Evolutionary conservation across 306 rosid genomes (phyloP), one percentile per base, ranked within the genome.

Genomic region (Dryas drummondii): DNA sequence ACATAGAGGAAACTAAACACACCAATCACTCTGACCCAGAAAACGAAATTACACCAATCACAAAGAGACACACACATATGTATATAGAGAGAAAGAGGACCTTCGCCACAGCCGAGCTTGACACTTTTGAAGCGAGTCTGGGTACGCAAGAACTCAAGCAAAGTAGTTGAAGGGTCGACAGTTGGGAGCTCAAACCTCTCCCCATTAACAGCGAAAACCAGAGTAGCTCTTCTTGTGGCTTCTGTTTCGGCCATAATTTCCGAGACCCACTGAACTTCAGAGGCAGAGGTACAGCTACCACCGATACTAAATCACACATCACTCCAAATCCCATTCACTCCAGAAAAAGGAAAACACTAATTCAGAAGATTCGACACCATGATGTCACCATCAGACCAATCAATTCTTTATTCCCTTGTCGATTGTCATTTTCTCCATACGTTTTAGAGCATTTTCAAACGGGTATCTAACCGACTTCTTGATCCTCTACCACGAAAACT

Each of bases 101-200:
- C 97, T 91, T 93, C 96, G 54, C 90, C 97, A 50, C 98, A 94
- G 72, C 92, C 68, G 26, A 89, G 97, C 88, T 91, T 94, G 63
- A 72, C 90, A 74, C 98, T 91, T 88, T 87, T 91, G 86, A 91
- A 89, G 73, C 68, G 82, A 75, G 98, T 94, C 7, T 68, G 84
- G 41, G 81, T 45, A 13, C 98, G 92, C 78, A 91, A 78, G 87
- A 91, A 94, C 10, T 88, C 80, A 4, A 91, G 87, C 84, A 94
- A 71, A 77, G 97, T 94, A 10, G 84, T 89, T 1, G 97, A 94
- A 32, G 94, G 97, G 37, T 91, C 88, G 10, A 87, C 69, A 1
- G 67, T 16, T 55, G 82, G 76, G 66, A 89, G 84, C 79, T 91
- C 86, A 77, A 87, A 88, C 76, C 86, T 84, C 67, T 87, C 83